Base-by-base conservation (phyloP, 2,329 filamentous ascomycete genomes). In the Neopestalotiopsis sp. region DNA sequence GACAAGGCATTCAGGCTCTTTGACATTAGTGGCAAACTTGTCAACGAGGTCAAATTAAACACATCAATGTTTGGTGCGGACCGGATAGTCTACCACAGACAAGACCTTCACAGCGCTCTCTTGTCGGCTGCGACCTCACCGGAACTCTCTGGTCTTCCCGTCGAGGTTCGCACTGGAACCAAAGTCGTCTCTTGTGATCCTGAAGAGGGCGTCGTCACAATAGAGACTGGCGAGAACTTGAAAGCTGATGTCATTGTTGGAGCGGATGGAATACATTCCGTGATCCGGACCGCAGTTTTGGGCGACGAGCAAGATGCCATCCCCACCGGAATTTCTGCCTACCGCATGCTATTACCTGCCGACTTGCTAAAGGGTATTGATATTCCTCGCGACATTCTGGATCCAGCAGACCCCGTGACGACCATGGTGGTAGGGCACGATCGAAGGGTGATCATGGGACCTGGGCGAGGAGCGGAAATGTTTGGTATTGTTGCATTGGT, bases 391-490 rank as follows among this genome's bases (percentile, higher is more conserved):
- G 61, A 74, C 1, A 72, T 77, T 3, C 76, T 83, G n/a, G 73
- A 82, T 17, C 80, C 81, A n/a, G 69, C 73, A 14, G 74, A 80
- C 4, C 76, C 81, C 1, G 78, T 77, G 65, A 86, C 84, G 2
- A 82, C 81, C 1, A 85, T 86, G 84, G 75, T 86, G 2, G 75
- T 85, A 68, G 83, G 79, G 0, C 80, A 84, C 38, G 76, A 81
- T 34, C 74, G 78, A 24, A 76, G 82, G 14, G 71, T 83, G n/a
- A 79, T 86, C 45, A 84, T 85, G 81, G 83, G 83, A 2, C 83
- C 83, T 1, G 82, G 79, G 0, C 74, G 84, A 5, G 74, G 80
- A 14, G 80, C 80, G 0, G 74, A 79, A 4, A 71, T 85, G 0
- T 84, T 81, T 69, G 81, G 83, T 49, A 77, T 86, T 49, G 81